Base-by-base conservation (phyloP, 192 early-diverging fungal species). In the Entrophospora sp. region DNA sequence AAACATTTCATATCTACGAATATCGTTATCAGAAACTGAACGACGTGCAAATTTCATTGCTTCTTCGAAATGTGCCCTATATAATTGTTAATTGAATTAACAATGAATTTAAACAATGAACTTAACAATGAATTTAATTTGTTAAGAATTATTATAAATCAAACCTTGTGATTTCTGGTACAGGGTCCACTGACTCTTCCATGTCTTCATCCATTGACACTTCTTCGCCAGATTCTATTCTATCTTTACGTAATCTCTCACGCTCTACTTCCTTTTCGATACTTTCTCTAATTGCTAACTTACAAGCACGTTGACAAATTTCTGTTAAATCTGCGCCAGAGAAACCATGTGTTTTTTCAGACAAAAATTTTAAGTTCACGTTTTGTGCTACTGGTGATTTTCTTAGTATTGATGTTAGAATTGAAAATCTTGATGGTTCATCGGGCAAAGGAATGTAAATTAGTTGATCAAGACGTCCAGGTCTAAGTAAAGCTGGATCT, bases 1-100 rank as follows among this genome's bases (percentile, higher is more conserved):
- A 87, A 98, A 98, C 91, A 96, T 95, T 82, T 98, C 95, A 78
- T 98, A 98, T 78, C 90, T 92, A 73, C 94, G 94, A 67, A 97
- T 95, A 68, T 98, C 96, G 67, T 87, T 92, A 73, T 97, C 94
- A 58, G 85, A 89, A 8, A 98, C 96, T 12, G 91, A 93, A 61
- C 96, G 88, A 57, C 96, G 89, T 27, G 96, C 96, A 79, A 81
- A 96, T 81, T 84, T 85, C 96, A 98, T 98, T 51, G 96, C 96
- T 79, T 97, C 95, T 71, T 98, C 96, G 79, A 98, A 98, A 79
- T 98, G 95, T n/a, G 82, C 89, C 30, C 81, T 75, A 27, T 9
- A n/a, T n/a, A n/a, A 40, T n/a, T n/a, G n/a, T n/a, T n/a, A n/a
- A n/a, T n/a, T n/a, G n/a, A n/a, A n/a, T 40, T 44, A 2, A 57